Base-by-base conservation (phyloP, 805 yeast genomes). In the Saturnispora mendoncae region DNA sequence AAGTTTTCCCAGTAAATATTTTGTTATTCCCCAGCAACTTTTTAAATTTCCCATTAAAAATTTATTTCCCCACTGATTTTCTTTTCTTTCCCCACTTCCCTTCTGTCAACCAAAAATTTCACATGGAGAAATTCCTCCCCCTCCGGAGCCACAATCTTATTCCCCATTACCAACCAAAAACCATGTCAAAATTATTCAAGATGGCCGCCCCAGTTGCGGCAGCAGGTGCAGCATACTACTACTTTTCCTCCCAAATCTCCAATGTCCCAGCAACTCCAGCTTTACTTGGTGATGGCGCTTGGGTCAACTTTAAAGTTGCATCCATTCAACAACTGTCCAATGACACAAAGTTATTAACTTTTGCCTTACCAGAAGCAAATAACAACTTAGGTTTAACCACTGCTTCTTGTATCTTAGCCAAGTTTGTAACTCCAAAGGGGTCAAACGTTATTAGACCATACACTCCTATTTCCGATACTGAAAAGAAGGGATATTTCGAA, bases 371-470 rank as follows among this genome's bases (percentile, higher is more conserved):
- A 28, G 60, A 71, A 40, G 60, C 71, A 19, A 88, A 81, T 55
- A 74, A 78, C 46, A 76, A 69, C 15, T 71, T 86, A 24, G 97
- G 97, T 27, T 72, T 87, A 52, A 66, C 72, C 50, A 72, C 81
- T 39, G 94, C 97, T 33, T 84, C 92, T 24, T 76, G 81, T 49
- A 60, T 92, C 34, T 60, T 92, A 60, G 75, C 95, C 63, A 88
- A 87, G 68, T 84, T 68, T 57, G 80, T 78, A 42, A 80, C 90
- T 46, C 75, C 78, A 47, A 84, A 85, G 67, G 97, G 97, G 51
- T 76, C 68, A 65, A 78, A 78, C 56, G 95, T 90, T 38, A 69
- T 92, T 49, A 81, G 96, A 67, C 87, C 87, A 32, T 80, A 80
- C 66, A 92, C 98, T 31, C 98, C 98, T 45, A 72, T 80, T 37